phyloP scores from a whole-genome alignment of 257 asterid species.

The Cynanchum wilfordii region DNA sequence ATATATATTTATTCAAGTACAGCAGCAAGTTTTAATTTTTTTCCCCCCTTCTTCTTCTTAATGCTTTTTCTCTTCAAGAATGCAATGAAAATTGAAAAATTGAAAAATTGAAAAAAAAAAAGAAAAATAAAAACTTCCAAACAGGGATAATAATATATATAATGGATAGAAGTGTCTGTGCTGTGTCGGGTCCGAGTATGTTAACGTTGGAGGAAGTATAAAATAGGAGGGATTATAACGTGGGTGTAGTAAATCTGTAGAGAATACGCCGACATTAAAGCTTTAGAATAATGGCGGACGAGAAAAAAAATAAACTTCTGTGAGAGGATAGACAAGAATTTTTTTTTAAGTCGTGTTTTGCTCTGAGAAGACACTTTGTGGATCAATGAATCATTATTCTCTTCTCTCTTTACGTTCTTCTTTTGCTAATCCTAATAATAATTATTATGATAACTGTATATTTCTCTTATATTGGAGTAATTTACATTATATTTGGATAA shows the following conservation, averaged over 20 bases:
- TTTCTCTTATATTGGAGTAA: too few species aligned
- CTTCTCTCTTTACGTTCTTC: neutral
- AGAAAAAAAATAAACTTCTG: too few species aligned
- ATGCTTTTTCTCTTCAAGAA: neutral
- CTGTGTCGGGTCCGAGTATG: slow-evolving; percentile 20
- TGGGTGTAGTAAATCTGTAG: slow-evolving; percentile 9
- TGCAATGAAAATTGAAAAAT: neutral
- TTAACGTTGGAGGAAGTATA: slow-evolving; percentile 11
- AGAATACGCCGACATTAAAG: slow-evolving; percentile 48
- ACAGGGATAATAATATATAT: neutral
- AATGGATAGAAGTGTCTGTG: slow-evolving; percentile 17
- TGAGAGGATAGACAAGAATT: slow-evolving; percentile 26
- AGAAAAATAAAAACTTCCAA: neutral
- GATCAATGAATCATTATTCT: slow-evolving; percentile 8
- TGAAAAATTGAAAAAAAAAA: too few species aligned
- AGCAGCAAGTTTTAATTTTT: neutral
- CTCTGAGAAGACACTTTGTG: slow-evolving; percentile 37
- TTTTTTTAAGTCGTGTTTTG: slow-evolving; percentile 44
- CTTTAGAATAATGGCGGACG: slow-evolving; percentile 22
- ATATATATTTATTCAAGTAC: too few species aligned
- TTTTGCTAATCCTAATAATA: neutral
- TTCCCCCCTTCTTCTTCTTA: neutral
- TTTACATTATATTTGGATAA: too few species aligned
- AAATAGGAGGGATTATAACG: slow-evolving; percentile 5
- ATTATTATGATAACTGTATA: too few species aligned